Base-by-base conservation (phyloP, 768 basidiomycete genomes). In the Saitozyma sp. region DNA sequence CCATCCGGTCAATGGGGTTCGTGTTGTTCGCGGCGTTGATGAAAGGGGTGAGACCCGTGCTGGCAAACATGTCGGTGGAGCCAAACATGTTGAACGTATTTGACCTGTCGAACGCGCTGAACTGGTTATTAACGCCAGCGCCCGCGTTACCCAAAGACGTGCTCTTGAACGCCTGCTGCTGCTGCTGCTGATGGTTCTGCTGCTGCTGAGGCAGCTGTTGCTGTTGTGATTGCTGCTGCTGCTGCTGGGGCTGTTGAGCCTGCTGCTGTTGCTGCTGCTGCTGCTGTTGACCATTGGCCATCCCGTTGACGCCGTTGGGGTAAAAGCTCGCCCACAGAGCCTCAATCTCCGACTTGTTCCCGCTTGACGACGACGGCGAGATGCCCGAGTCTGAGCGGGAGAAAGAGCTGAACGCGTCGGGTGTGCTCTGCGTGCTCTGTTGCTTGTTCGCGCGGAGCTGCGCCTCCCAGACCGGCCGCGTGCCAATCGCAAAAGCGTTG, bases 301-400 rank as follows among this genome's bases (percentile, higher is more conserved):
- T 42, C 56, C 17, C 13, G 53, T 59, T 61, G 14, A 38, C 29
- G 50, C 66, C 68, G 37, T 70, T 61, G 6, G 69, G 73, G 56
- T 73, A 68, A 51, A 72, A 68, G 54, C 71, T 70, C 10, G 70
- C 70, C 73, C 73, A 75, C 7, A 75, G 56, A 3, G 73, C 73
- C 39, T 75, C 70, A 37, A 75, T 64, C 19, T 75, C 73, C 14
- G 68, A 64, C 49, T 67, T 66, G 54, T 61, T 62, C 16, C 19
- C 20, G 9, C 54, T 40, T 40, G 52, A 55, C 9, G 63, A 58
- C 19, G 46, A 62, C 3, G 66, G 67, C 29, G 67, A 50, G 17
- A 63, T 17, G 9, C 45, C 40, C 20, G 54, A 55, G 16, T 37
- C 39, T 37, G 29, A 38, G 39, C 54, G 17, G 19, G 54, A n/a